Percentiles rank a stretch among this genome's conserved stretches.
These are phyloP conservation scores for Megacollybia platyphylla DNA, from an alignment of 1,284 basidiomycete genomes.

Conservation along the genomic window DNA sequence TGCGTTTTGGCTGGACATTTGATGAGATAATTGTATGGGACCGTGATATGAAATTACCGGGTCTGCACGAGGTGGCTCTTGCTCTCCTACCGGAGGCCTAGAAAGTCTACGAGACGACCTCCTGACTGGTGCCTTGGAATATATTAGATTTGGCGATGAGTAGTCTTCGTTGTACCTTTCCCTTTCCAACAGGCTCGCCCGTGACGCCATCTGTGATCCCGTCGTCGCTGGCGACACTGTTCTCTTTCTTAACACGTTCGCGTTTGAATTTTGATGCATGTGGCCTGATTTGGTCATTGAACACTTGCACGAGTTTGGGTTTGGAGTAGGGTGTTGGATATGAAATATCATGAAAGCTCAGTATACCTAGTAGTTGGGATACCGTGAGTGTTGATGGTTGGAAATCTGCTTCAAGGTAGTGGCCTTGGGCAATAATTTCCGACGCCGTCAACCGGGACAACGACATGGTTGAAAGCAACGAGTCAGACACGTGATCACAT, in stretches of 20 bases:
- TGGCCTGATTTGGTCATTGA: slow-evolving; percentile 65
- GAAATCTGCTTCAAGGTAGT: slow-evolving; percentile 80
- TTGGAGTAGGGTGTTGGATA: slow-evolving; percentile 79
- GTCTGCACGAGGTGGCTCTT: slow-evolving; percentile 18
- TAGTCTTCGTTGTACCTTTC: neutral
- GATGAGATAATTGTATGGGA: slow-evolving; percentile 16
- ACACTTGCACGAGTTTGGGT: slow-evolving; percentile 71
- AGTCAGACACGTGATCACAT: neutral
- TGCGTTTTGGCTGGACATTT: slow-evolving; percentile 33
- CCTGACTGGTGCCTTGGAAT: slow-evolving; percentile 18
- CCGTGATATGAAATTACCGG: slow-evolving; percentile 2
- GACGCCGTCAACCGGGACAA: slow-evolving; percentile 67
- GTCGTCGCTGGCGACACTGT: slow-evolving; percentile 63
- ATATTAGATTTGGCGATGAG: neutral
- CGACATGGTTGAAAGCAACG: slow-evolving; percentile 9
- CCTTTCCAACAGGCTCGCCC: slow-evolving; percentile 37
- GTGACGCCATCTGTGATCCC: slow-evolving; percentile 72
- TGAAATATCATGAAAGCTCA: slow-evolving; percentile 72
- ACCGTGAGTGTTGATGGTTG: slow-evolving; percentile 72
- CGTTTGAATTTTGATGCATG: slow-evolving; percentile 49
- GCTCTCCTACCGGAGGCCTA: slow-evolving; percentile 28
- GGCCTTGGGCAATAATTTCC: slow-evolving; percentile 57
- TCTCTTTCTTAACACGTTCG: slow-evolving; percentile 52
- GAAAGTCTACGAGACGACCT: slow-evolving; percentile 39
- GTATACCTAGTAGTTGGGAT: slow-evolving; percentile 68